Evolutionary conservation across 2,329 filamentous ascomycete species (phyloP), one percentile per base, ranked within the genome.

Genomic region (Dactylellina parvicollis): DNA sequence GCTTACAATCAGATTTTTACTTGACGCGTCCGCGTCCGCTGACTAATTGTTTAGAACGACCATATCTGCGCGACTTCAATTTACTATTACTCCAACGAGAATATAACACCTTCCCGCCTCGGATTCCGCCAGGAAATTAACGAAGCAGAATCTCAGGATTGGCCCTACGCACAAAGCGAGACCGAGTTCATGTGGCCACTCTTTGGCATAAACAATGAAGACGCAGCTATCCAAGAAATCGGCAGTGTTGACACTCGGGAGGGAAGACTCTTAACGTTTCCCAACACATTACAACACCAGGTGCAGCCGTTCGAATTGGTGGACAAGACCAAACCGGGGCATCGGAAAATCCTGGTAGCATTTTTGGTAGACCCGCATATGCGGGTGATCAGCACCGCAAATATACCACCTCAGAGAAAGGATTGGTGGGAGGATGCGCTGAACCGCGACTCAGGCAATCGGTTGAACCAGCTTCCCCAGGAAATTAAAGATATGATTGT

Each of bases 21-120:
- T n/a, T n/a, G n/a, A 8, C 24, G 32, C 4, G 34, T 46, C 3
- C 9, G 20, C 50, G n/a, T 4, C 38, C 20, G 16, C 5, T 30
- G 34, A 54, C 22, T 64, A 28, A 54, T 26, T 78, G 44, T 8
- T 1, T 36, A 81, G 79, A 90, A 90, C 76, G 88, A 90, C 78
- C 85, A 85, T 72, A 89, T 90, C 36, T 85, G 83, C 75, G 86
- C 87, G 0, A 87, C 86, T 0, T 85, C 87, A 0, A 80, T 90
- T n/a, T 88, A 87, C 79, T 88, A 88, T 78, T 86, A 86, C 75
- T 85, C 88, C 73, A 80, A 78, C 44, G 83, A 87, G 0, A 90
- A 90, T 78, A 84, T 89, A 52, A 85, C 84, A 0, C 81, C 84
- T 0, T 83, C 82, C 52, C 77, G 76, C 4, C 81, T 90, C 4